Base-by-base conservation (phyloP, 2,329 filamentous ascomycete genomes). In the Penicillium sp. region DNA sequence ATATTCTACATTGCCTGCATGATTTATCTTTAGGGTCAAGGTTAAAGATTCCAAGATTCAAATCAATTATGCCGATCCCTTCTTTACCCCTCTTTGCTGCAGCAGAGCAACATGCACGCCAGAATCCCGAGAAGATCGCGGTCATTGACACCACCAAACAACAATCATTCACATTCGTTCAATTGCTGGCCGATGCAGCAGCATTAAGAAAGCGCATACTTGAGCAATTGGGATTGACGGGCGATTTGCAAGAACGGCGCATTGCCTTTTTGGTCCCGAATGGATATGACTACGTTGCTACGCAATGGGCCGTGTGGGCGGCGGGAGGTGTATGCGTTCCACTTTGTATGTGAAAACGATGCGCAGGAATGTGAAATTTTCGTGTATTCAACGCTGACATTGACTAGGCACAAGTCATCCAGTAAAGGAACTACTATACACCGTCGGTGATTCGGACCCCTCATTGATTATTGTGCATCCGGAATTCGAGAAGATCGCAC, bases 251-350 rank as follows among this genome's bases (percentile, higher is more conserved):
- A 23, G 75, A 78, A 59, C 65, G 70, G 29, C 70, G 75, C 53
- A 68, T 76, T 53, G 71, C 74, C 5, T 76, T 75, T 57, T 66
- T 77, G 15, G 65, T 68, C 10, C 75, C 75, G 1, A 74, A 74
- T 59, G 74, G 75, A 40, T 77, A 77, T 55, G 75, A 77, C 52
- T 76, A 77, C 61, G 74, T 75, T 8, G 73, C 70, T 10, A 73
- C 69, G 27, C 74, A 76, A 65, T 78, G 75, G 75, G 76, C 76
- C 8, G 61, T 76, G 51, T 78, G 76, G 76, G 75, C 75, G 11
- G 72, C 75, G 5, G 76, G 76, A 16, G 76, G 74, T n/a, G 70
- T 78, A 19, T 72, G 70, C 33, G 76, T 78, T 21, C 76, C 76
- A 21, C 66, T 78, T 13, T 78, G 76, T 78, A 74, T 51, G 71